These are phyloP conservation scores for Colletotrichum sp. DNA, from an alignment of 2,329 filamentous ascomycete genomes.

Conservation along the genomic window DNA sequence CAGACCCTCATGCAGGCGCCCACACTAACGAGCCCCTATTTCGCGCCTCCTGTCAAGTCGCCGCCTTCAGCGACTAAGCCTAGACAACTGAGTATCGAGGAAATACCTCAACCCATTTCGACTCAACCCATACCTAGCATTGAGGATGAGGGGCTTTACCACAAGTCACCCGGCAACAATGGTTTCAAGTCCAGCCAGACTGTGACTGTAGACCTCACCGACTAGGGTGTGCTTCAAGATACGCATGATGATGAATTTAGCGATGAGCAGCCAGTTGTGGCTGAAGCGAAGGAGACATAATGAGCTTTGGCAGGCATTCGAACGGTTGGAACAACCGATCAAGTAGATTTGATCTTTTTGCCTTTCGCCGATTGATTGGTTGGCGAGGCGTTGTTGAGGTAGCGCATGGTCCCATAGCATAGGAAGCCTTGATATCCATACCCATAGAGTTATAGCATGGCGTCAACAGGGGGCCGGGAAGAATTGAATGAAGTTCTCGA, in stretches of 20 bases:
- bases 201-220: slow-evolving; percentile 17
- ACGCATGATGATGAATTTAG: not conserved
- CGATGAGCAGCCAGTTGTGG: not conserved
- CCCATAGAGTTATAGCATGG: slow-evolving; percentile 3
- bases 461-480: not conserved
- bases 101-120: not conserved
- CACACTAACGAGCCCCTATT: not conserved
- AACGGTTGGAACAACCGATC: not conserved
- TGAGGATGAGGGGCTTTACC: not conserved
- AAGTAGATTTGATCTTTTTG: not conserved
- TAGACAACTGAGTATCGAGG: not conserved
- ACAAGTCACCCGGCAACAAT: not conserved
- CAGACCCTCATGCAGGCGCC: not conserved
- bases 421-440: not conserved
- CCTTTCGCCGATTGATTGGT: not conserved
- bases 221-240: not conserved
- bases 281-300: not conserved
- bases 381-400: not conserved
- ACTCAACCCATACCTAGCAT: not conserved
- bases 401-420: not conserved
- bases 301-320: not conserved
- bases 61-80: not conserved
- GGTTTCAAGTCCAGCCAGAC: not conserved
- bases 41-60: not conserved
- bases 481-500: not conserved